Conservation (phyloP, 371 early-diverging fungal genomes). For the Actinomortierella wolfii region DNA sequence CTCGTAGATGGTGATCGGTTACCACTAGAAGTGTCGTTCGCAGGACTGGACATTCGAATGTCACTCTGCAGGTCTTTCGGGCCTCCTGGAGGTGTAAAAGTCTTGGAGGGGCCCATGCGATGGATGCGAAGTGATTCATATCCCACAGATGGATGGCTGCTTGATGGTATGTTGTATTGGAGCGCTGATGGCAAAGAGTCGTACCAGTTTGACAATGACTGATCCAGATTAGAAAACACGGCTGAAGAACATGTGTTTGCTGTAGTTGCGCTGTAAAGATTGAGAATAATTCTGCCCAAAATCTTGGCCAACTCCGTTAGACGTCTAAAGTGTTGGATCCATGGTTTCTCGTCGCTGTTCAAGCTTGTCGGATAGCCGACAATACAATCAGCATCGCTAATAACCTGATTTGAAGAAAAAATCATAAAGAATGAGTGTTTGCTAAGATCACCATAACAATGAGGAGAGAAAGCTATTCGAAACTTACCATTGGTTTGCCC, state of each 20-base stretch:
- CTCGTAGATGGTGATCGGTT: too few species aligned
- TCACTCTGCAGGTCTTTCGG: too few species aligned
- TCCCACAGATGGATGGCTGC: too few species aligned
- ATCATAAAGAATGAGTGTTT: not conserved
- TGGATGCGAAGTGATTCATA: too few species aligned
- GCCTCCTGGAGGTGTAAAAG: too few species aligned
- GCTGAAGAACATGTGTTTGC: conserved; percentile 51
- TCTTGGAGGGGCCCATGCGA: too few species aligned
- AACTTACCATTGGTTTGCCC: conserved; percentile 44
- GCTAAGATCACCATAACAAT: not conserved
- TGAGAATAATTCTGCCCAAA: conserved; percentile 58
- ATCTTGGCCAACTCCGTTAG: conserved; percentile 63
- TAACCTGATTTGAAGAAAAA: conserved; percentile 10
- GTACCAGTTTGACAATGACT: conserved; percentile 57
- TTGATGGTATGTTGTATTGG: conserved; percentile 22
- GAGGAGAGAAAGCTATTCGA: not conserved
- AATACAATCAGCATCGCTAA: conserved; percentile 60
- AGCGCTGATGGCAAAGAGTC: conserved; percentile 50
- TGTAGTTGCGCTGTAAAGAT: conserved; percentile 51
- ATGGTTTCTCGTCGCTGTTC: conserved; percentile 51
- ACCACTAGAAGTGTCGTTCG: too few species aligned
- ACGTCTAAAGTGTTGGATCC: conserved; percentile 52
- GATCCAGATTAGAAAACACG: conserved; percentile 57
- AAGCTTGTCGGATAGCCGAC: conserved; percentile 58
- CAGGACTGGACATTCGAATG: too few species aligned